A percentile compares a stretch with the other conserved stretches of the same genome.
These are phyloP conservation scores for Suhomyces kilbournensis DNA, from an alignment of 805 yeast species.

Conservation along the genomic window DNA sequence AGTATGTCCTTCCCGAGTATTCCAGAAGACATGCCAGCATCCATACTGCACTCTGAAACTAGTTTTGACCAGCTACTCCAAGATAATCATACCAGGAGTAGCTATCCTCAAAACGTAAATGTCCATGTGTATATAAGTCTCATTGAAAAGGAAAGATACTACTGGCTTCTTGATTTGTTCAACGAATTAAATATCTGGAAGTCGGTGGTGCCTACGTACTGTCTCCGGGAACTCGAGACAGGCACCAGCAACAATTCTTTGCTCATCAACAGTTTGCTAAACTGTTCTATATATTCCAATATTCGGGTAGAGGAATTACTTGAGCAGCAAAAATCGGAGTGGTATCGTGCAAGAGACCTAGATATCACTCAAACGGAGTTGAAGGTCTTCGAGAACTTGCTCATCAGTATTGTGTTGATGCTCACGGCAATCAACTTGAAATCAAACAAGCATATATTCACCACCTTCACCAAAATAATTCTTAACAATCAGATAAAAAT, in stretches of 20 bases:
- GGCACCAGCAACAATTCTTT: constrained; percentile 16
- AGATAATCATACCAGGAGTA: background rate
- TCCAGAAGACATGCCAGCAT: background rate
- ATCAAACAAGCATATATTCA: constrained; percentile 10
- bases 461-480: constrained; percentile 10
- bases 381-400: constrained; percentile 25
- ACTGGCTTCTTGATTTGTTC: constrained; percentile 40
- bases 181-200: constrained; percentile 40
- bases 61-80: background rate
- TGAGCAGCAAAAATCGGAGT: constrained; percentile 21
- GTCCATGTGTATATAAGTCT: constrained; percentile 19
- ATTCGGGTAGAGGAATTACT: constrained; percentile 9
- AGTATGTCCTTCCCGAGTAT: background rate
- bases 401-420: constrained; percentile 30
- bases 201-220: constrained; percentile 31
- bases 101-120: constrained; percentile 14
- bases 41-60: background rate
- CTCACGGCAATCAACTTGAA: constrained; percentile 21
- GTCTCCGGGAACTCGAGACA: constrained; percentile 16
- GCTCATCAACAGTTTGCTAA: constrained; percentile 29
- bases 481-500: constrained; percentile 33
- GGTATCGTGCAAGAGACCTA: constrained; percentile 16
- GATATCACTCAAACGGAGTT: constrained; percentile 8
- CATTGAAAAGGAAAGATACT: constrained; percentile 33
- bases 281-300: constrained; percentile 21